Evolutionary conservation across 2,329 filamentous ascomycete species (phyloP).

Genomic region (Fusarium cicatricum): DNA sequence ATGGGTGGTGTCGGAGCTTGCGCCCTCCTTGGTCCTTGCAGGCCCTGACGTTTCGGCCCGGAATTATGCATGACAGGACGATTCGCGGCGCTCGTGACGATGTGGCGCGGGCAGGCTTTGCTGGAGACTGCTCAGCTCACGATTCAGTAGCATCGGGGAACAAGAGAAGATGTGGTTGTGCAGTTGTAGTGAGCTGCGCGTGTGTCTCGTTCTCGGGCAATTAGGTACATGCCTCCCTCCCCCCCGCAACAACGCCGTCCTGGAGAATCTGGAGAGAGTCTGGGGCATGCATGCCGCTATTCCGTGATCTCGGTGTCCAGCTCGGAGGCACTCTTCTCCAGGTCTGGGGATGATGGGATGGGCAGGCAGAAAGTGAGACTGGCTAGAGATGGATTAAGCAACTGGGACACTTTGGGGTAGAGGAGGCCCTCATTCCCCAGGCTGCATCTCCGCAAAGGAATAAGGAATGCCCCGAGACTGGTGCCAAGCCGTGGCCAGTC

Average conservation of each 20-base stretch:
- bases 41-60: slow-evolving; percentile 41
- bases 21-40: slow-evolving; percentile 1
- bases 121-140: not conserved
- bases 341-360: slow-evolving; percentile 32
- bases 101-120: slow-evolving; percentile 5
- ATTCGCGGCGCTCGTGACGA: slow-evolving; percentile 35
- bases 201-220: no score
- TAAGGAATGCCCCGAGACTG: not conserved
- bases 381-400: no score
- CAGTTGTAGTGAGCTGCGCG: no score
- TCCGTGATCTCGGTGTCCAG: slow-evolving; percentile 32
- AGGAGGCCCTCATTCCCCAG: no score
- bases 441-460: not conserved
- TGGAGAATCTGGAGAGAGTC: slow-evolving; percentile 19
- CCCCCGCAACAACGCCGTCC: slow-evolving; percentile 12
- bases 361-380: no score
- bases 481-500: slow-evolving; percentile 24
- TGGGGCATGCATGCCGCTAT: slow-evolving; percentile 26
- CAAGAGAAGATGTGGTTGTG: no score
- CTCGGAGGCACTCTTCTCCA: slow-evolving; percentile 35
- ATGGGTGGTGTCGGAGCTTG: not conserved
- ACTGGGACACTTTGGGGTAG: no score
- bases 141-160: no score
- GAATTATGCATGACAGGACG: slow-evolving; percentile 38
- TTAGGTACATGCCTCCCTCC: no score